Evolutionary conservation across 495 filamentous ascomycete genomes (phyloP).

Genomic region (Glonium stellatum): DNA sequence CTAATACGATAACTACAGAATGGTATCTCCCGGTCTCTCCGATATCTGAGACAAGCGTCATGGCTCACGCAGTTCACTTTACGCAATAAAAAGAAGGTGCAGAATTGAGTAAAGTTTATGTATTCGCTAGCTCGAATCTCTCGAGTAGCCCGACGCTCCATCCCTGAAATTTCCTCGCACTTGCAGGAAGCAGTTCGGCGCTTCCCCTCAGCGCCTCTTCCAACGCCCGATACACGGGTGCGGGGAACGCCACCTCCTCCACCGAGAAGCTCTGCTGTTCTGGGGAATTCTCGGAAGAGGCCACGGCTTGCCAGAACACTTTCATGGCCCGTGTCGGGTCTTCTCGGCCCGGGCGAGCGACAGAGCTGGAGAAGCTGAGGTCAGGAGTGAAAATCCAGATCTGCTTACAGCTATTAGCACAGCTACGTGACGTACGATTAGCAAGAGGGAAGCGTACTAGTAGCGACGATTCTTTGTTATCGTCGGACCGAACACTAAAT

Average conservation of each 20-base stretch:
- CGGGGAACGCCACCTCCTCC: conserved; percentile 25
- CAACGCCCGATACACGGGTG: conserved; percentile 16
- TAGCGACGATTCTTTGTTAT: background rate
- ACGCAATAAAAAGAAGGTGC: too few relatives aligned
- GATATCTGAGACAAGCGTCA: too few relatives aligned
- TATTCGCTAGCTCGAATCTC: conserved; percentile 20
- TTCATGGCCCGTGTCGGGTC: conserved; percentile 33
- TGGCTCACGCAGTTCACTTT: too few relatives aligned
- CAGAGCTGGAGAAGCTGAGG: conserved; percentile 33
- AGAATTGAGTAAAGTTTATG: background rate
- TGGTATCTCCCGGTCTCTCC: too few relatives aligned
- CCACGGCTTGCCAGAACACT: conserved; percentile 26
- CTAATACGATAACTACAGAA: too few relatives aligned
- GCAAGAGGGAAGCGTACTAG: background rate
- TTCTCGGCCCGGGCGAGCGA: background rate
- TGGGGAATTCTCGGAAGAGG: background rate
- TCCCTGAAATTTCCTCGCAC: conserved; percentile 29
- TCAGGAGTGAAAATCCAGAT: conserved; percentile 36
- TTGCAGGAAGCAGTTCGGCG: conserved; percentile 22
- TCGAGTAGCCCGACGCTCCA: conserved; percentile 34
- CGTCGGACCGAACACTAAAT: conserved; percentile 24
- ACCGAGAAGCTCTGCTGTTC: conserved; percentile 9
- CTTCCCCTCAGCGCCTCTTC: conserved; percentile 17
- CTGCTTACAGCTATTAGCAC: background rate
- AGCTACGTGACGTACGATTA: background rate